Conservation (phyloP, 2,329 filamentous ascomycete genomes). For the Lachnellula arida region DNA sequence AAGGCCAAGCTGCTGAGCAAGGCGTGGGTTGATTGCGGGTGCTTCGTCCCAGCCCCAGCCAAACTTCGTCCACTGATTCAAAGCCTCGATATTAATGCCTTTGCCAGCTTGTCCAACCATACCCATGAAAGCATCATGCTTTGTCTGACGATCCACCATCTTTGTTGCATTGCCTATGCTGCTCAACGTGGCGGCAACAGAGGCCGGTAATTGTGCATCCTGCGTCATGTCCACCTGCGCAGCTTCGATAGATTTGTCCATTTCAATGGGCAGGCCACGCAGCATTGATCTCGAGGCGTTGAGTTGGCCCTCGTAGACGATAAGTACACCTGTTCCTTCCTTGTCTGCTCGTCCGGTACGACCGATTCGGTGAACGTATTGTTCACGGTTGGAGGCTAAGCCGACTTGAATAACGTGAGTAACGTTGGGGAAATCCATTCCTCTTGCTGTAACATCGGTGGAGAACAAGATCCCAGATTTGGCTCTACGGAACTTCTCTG, state of each 20-base stretch:
- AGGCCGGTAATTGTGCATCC: constrained; percentile 31
- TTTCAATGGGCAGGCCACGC: constrained; percentile 26
- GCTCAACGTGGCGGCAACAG: constrained; percentile 23
- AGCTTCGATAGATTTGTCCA: constrained; percentile 23
- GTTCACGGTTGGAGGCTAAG: constrained; percentile 57
- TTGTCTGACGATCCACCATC: constrained; percentile 22
- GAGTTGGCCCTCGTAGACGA: constrained; percentile 22
- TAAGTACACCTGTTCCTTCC: constrained; percentile 55
- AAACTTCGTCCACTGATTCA: constrained; percentile 30
- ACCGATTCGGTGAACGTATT: constrained; percentile 73
- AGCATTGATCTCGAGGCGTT: constrained; percentile 20
- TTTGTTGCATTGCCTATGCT: constrained; percentile 28
- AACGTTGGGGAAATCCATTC: constrained; percentile 79
- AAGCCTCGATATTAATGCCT: constrained; percentile 8
- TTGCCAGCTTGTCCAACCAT: constrained; percentile 11
- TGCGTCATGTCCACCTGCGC: constrained; percentile 31
- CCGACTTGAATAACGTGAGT: constrained; percentile 74
- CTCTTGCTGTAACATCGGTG: constrained; percentile 75
- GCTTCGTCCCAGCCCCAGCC: constrained; percentile 32
- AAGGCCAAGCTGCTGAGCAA: constrained; percentile 25
- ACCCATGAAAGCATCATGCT: constrained; percentile 26
- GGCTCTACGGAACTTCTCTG: constrained; percentile 66
- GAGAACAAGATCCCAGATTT: constrained; percentile 65
- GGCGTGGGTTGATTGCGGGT: constrained; percentile 18
- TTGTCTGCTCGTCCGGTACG: constrained; percentile 73